Base-by-base conservation (phyloP, 306 rosid genomes). In the Senna siamea region DNA sequence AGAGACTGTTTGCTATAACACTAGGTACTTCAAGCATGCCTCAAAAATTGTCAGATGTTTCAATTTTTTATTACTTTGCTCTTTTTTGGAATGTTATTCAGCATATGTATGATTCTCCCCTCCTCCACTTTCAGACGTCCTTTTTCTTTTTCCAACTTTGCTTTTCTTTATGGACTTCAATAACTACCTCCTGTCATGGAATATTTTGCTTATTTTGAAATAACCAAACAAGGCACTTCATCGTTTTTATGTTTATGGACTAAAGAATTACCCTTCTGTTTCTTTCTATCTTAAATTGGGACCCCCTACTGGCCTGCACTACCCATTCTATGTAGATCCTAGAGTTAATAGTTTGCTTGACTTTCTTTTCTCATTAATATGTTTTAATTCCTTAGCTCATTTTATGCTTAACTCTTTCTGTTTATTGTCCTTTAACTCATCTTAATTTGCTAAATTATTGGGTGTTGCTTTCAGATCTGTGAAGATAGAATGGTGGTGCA, bases 391-490 rank as follows among this genome's bases (percentile, higher is more conserved):
- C 72, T 57, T 64, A 8, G 11, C 44, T 40, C 10, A 40, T 58
- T 20, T 69, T 70, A 9, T 40, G 56, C 69, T 66, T 72, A 56
- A 1, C 30, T 76, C 70, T 60, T 10, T 59, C 28, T 70, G 55
- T 35, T 40, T 8, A 40, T 40, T 40, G 44, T 8, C 44, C 44
- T 40, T 40, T 40, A 8, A 7, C 44, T 40, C 9, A 40, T 40
- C 6, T 40, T 40, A 40, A 40, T 40, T 40, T 40, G 44, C 1
- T n/a, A 40, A 40, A 7, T 40, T 8, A 40, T 40, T 40, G 44
- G 44, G 6, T 40, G 11, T 40, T 40, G 44, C 44, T 40, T 40
- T 0, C 2, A 8, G 44, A 40, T 0, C 6, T 6, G 9, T 40
- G 10, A 2, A 6, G 44, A 6, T 5, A 6, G 11, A 8, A 6